Base-by-base conservation (phyloP, 345 rosid species). In the Brassica rapa region DNA sequence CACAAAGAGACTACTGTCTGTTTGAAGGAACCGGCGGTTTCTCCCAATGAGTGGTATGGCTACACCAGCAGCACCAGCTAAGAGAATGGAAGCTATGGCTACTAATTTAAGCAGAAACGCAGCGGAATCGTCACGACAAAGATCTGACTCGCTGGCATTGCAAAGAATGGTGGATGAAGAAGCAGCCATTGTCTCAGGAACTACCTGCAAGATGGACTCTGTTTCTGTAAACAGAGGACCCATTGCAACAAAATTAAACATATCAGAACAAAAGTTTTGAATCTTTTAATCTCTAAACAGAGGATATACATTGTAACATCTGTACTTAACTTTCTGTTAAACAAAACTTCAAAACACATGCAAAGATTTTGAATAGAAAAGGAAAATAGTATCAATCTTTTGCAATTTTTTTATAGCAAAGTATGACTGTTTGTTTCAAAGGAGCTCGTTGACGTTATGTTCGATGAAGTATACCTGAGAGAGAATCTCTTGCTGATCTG, bases 21-120 rank as follows among this genome's bases (percentile, higher is more conserved):
- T 87, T 4, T 81, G 86, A 53, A 94, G 87, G 66, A 90, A 87
- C 32, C 85, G 86, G n/a, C 87, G 82, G 51, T 84, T 88, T 80
- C 62, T 89, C 2, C 98, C 94, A 2, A 94, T 51, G 6, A 94
- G 87, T 3, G 98, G 98, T 62, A 86, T 79, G 16, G 97, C 87
- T 23, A 94, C 79, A 29, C 97, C 97, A 0, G 62, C 84, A 5
- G 86, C 82, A 8, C 97, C 97, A 16, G 91, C 87, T 35, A 90
- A 53, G 41, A 94, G 88, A 70, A 94, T 92, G 0, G 93, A 88
- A 4, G 84, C 96, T 35, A 92, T 89, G 53, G 92, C 98, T 2
- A 92, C 86, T 69, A 88, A 73, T 72, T 94, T 94, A 12, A 93
- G 90, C 1, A 70, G 39, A 62, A 88, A 77, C 2, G 98, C 96